Percentiles rank a stretch among this genome's conserved stretches.
Conservation (phyloP, 208 protist genomes). For the Tritrichomonas foetus region DNA sequence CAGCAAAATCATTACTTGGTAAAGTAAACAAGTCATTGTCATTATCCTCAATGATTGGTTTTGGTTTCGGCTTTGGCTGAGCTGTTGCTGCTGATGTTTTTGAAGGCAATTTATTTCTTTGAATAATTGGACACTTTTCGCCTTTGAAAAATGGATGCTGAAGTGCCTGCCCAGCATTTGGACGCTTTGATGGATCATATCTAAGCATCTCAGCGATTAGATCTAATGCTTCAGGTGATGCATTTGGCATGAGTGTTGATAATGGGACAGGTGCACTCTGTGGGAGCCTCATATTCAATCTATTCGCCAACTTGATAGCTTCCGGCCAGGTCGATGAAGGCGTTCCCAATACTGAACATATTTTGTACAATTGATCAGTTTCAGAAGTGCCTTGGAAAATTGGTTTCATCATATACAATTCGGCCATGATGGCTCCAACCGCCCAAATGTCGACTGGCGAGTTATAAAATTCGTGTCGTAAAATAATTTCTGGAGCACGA, state of each 20-base stretch:
- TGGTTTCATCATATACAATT: constrained; percentile 71
- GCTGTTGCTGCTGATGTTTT: no score
- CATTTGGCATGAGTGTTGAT: constrained; percentile 73
- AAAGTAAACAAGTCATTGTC: no score
- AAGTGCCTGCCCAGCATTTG: constrained; percentile 68
- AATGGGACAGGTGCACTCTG: constrained; percentile 65
- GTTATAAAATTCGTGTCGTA: constrained; percentile 64
- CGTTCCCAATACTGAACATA: constrained; percentile 80
- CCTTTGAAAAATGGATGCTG: constrained; percentile 76
- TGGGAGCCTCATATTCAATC: constrained; percentile 84
- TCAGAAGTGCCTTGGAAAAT: constrained; percentile 78
- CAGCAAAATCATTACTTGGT: no score
- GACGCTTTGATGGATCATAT: constrained; percentile 84
- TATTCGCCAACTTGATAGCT: constrained; percentile 72
- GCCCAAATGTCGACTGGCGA: constrained; percentile 72
- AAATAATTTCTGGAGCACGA: constrained; percentile 74
- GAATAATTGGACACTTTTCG: no score
- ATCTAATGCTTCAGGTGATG: constrained; percentile 77
- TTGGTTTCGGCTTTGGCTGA: no score
- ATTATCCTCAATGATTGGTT: no score
- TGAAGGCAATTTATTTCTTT: no score
- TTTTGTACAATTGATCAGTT: constrained; percentile 90
- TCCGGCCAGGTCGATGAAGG: constrained; percentile 75
- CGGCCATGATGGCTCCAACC: constrained; percentile 68
- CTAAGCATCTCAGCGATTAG: constrained; percentile 83